phyloP scores from a whole-genome alignment of 306 rosid species.

The Cyclanthera cordifolia region DNA sequence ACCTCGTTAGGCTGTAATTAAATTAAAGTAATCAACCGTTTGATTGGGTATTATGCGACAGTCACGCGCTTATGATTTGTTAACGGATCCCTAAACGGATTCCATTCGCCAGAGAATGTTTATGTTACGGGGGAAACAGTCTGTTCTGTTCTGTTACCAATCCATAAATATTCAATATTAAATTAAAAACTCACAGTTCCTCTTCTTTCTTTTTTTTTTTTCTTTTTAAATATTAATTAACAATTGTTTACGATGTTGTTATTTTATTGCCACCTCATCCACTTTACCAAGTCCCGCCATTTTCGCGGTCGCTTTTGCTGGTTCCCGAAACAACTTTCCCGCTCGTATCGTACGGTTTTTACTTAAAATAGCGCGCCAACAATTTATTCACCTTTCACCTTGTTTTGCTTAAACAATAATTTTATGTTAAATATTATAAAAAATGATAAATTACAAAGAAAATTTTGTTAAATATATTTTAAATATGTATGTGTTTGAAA shows the following conservation, averaged over 20 bases:
- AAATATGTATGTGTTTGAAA: no score
- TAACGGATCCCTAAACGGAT: slow-evolving; percentile 93
- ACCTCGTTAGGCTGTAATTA: background rate
- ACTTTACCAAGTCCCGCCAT: slow-evolving; percentile 8
- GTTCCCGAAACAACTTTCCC: background rate
- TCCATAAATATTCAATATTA: background rate
- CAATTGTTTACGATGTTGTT: background rate
- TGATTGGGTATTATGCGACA: slow-evolving; percentile 14
- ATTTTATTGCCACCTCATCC: background rate
- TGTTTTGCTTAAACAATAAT: background rate
- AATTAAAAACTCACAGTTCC: no score
- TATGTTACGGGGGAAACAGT: slow-evolving; percentile 19
- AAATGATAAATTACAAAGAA: no score
- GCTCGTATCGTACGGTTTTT: background rate
- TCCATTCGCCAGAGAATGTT: slow-evolving; percentile 56
- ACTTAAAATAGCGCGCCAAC: no score
- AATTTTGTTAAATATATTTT: no score
- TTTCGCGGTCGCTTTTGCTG: slow-evolving; percentile 16
- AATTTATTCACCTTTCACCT: background rate
- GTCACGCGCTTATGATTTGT: slow-evolving; percentile 33
- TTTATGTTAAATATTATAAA: background rate
- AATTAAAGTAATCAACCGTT: background rate
- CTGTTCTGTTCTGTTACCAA: background rate
- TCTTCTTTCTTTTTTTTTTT: no score
- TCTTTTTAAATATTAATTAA: no score